Evolutionary conservation across 2,329 filamentous ascomycete genomes (phyloP), one percentile per base, ranked within the genome.

Genomic region (Nothophaeocryptopus gaeumannii): DNA sequence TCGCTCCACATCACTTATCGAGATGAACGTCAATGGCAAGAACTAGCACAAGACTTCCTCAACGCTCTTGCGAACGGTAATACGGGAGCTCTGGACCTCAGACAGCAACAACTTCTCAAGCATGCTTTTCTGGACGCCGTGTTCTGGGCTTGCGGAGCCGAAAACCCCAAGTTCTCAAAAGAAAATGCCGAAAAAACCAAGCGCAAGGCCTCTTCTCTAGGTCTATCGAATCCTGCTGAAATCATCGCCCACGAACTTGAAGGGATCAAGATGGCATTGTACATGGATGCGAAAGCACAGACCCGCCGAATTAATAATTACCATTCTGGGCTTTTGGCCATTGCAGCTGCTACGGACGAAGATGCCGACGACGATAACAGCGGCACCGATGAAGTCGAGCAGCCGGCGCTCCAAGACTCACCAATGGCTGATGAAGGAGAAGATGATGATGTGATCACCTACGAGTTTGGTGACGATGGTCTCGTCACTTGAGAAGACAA

Each of bases 91-190:
- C n/a, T 39, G 12, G 15, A 37, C 8, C 11, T 13, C 8, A n/a
- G 32, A 5, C n/a, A 39, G n/a, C 33, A 39, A 26, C 8, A 38
- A 15, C 12, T n/a, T 5, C 16, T 39, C 15, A 36, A 31, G 35
- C 26, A 37, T 7, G 44, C 44, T 11, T 46, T 46, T 31, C 44
- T 46, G 2, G 33, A 46, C 12, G 44, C 33, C 14, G 16, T 46
- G 3, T 32, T 46, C 26, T 46, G 44, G 44, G 12, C 26, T n/a
- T 37, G 35, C 12, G 44, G 44, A 8, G 20, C 15, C 8, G 14
- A 29, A 5, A 46, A 46, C 13, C 39, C 39, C 7, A 41, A 41
- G 26, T 31, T 31, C 1, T 31, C 20, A n/a, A 13, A 8, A 14
- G 39, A 41, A 1, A 41, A 41, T 11, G 29, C 39, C 26, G 39